Evolutionary conservation across 2,329 filamentous ascomycete species (phyloP).

Genomic region (Capronia epimyces): DNA sequence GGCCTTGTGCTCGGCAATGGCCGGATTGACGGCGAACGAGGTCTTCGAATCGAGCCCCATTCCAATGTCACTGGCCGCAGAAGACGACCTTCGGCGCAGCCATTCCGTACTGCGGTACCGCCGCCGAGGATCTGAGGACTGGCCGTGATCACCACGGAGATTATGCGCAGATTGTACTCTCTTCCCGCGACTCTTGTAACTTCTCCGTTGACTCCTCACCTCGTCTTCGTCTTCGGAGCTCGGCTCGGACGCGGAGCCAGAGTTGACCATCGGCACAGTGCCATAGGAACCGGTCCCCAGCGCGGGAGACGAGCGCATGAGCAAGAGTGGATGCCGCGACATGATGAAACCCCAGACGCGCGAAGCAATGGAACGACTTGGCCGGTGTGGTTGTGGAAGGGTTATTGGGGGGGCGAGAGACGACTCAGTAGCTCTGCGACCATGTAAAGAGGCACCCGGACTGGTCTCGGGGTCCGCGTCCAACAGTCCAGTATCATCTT

Average conservation of each 20-base stretch:
- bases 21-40: conserved; percentile 30
- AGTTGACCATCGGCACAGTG: conserved; percentile 42
- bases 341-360: conserved; percentile 33
- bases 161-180: conserved; percentile 19
- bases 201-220: not conserved
- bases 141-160: conserved; percentile 4
- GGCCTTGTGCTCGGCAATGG: conserved; percentile 20
- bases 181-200: conserved; percentile 18
- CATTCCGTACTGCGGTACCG: conserved; percentile 15
- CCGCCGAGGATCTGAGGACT: conserved; percentile 12
- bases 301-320: conserved; percentile 56
- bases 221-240: conserved; percentile 32
- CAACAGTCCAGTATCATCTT: conserved; percentile 18
- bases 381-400: conserved; percentile 1
- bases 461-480: conserved; percentile 9
- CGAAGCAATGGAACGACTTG: conserved; percentile 11
- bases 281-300: conserved; percentile 59
- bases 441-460: conserved; percentile 12
- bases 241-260: conserved; percentile 5
- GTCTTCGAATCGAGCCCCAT: conserved; percentile 34
- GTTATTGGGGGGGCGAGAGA: conserved; percentile 11
- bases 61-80: conserved; percentile 32
- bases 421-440: conserved; percentile 2
- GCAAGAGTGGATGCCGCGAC: conserved; percentile 52
- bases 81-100: conserved; percentile 28